Percentiles rank a stretch among this genome's conserved stretches.
These are phyloP conservation scores for Xylariomycetidae sp. DNA, from an alignment of 2,329 filamentous ascomycete genomes.

Conservation along the genomic window DNA sequence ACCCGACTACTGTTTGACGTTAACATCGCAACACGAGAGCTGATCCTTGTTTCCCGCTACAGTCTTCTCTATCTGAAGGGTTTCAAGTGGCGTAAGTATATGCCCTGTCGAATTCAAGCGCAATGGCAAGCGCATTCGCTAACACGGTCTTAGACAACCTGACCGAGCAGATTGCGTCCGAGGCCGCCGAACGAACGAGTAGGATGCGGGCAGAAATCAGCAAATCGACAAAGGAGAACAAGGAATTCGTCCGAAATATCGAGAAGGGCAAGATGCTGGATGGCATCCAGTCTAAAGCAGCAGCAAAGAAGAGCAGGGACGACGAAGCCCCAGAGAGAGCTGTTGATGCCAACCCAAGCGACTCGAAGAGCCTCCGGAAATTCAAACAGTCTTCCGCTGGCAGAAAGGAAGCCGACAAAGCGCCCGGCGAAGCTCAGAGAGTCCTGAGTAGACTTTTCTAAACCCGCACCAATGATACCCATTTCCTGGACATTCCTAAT, in stretches of 20 bases:
- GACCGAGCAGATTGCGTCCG: constrained; percentile 72
- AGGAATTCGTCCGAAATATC: constrained; percentile 72
- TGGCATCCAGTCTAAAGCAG: constrained; percentile 60
- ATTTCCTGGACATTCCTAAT: too few species aligned
- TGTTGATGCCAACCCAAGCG: constrained; percentile 1
- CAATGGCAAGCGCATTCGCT: constrained; percentile 2
- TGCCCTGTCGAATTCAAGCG: not conserved
- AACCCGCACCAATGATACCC: too few species aligned
- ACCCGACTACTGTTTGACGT: not conserved
- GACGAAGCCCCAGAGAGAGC: constrained; percentile 8
- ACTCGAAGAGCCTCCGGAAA: constrained; percentile 14
- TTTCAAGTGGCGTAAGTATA: constrained; percentile 62
- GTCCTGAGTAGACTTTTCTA: constrained; percentile 27
- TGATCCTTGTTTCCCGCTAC: not conserved
- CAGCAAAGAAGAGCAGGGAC: constrained; percentile 34
- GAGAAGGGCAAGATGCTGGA: constrained; percentile 75
- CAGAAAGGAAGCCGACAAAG: constrained; percentile 20
- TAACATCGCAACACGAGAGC: not conserved
- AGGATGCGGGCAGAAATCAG: constrained; percentile 73
- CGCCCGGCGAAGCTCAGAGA: constrained; percentile 23
- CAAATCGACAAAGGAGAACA: constrained; percentile 72
- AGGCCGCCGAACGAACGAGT: constrained; percentile 73
- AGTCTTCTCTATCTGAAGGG: constrained; percentile 67
- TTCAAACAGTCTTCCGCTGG: constrained; percentile 25
- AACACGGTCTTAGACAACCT: constrained; percentile 35